These are phyloP conservation scores for Musa balbisiana DNA, from an alignment of 202 grass and related monocot species.

Conservation along the genomic window DNA sequence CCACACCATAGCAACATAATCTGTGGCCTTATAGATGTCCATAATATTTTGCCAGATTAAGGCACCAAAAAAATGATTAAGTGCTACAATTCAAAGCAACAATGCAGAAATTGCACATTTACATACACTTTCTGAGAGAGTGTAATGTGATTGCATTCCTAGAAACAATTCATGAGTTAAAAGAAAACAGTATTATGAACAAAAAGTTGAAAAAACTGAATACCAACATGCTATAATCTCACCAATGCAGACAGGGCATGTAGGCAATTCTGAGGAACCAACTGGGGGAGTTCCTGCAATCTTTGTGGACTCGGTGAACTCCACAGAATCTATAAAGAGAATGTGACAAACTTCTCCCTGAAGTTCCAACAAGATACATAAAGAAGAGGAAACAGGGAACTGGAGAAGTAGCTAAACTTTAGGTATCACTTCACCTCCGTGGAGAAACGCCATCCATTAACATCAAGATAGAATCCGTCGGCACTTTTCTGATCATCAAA, in stretches of 20 bases:
- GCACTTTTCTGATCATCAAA: slow-evolving; percentile 80
- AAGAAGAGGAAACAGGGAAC: neutral
- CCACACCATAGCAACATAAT: no score
- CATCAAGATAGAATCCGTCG: slow-evolving; percentile 73
- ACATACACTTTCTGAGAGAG: no score
- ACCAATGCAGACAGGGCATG: slow-evolving; percentile 96
- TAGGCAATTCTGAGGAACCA: slow-evolving; percentile 70
- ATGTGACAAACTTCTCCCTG: slow-evolving; percentile 92
- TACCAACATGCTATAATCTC: slow-evolving; percentile 15
- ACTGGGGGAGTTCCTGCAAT: slow-evolving; percentile 40
- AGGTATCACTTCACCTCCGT: slow-evolving; percentile 45
- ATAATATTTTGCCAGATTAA: no score
- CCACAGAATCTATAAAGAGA: slow-evolving; percentile 60
- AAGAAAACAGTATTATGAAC: neutral
- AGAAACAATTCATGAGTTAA: neutral
- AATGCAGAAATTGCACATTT: no score
- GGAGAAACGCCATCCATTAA: slow-evolving; percentile 87
- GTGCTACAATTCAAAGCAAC: no score
- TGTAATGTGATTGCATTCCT: no score
- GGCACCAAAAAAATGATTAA: no score
- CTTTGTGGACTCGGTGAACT: slow-evolving; percentile 54
- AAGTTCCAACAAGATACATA: neutral
- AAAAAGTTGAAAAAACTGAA: neutral
- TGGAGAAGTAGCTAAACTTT: neutral
- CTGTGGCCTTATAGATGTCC: no score